Conservation (phyloP, 139 green algal species). For the Gonium pectorale region DNA sequence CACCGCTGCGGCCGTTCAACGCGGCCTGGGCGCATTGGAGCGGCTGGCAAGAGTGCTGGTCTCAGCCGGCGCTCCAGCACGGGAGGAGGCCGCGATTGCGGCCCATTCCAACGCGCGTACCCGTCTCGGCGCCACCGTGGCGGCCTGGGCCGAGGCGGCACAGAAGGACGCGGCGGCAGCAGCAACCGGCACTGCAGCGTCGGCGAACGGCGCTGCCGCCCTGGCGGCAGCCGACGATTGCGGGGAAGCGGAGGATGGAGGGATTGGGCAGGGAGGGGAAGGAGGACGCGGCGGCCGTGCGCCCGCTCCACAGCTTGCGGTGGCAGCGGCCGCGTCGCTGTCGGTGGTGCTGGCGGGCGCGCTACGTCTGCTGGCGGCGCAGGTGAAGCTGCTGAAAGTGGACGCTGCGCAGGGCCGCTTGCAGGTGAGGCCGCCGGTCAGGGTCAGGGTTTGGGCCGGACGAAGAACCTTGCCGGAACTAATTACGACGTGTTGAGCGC, state of each 20-base stretch:
- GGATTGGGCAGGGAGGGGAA: too few species aligned
- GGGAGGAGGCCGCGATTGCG: slow-evolving; percentile 25
- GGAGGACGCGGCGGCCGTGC: background rate
- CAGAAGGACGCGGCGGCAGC: background rate
- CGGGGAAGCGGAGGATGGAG: background rate
- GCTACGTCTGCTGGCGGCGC: slow-evolving; percentile 51
- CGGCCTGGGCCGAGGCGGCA: background rate
- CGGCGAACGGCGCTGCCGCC: too few species aligned
- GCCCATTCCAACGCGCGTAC: background rate
- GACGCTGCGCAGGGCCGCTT: slow-evolving; percentile 85
- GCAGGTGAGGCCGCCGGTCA: slow-evolving; percentile 25
- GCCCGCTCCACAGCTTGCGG: too few species aligned
- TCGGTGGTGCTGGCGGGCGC: slow-evolving; percentile 10
- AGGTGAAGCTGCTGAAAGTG: slow-evolving; percentile 83
- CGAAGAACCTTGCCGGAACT: too few species aligned
- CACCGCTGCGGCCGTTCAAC: background rate
- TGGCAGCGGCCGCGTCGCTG: slow-evolving; percentile 9
- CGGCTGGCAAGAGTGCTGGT: slow-evolving; percentile 48
- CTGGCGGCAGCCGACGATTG: background rate
- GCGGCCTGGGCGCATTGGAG: slow-evolving; percentile 23
- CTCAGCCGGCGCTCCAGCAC: slow-evolving; percentile 40
- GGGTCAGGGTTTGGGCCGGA: too few species aligned
- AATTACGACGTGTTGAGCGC: too few species aligned
- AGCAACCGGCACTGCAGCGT: background rate
- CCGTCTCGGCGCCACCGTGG: slow-evolving; percentile 4